phyloP scores from a whole-genome alignment of 2,329 filamentous ascomycete species.

The Fusarium neocosmosporiellum region DNA sequence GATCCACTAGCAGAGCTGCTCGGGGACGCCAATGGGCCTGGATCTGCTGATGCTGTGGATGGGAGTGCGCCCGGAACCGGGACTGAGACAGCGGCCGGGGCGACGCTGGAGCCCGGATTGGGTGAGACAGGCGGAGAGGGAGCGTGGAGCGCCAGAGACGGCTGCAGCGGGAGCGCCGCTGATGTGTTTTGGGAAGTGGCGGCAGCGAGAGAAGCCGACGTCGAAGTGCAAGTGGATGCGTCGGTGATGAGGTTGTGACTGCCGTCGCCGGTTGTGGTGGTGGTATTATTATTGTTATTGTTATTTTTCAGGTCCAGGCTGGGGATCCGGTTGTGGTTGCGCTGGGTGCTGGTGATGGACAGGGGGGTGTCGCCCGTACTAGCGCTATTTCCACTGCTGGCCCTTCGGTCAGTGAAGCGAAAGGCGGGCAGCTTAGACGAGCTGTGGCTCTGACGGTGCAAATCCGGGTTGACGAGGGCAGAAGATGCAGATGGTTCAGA shows the following conservation, averaged over 20 bases:
- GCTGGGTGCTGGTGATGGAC: conserved; percentile 22
- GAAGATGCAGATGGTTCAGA: conserved; percentile 27
- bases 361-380: conserved; percentile 29
- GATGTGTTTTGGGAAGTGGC: conserved; percentile 36
- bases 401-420: conserved; percentile 63
- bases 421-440: conserved; percentile 67
- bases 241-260: conserved; percentile 19
- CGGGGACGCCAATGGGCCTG: conserved; percentile 20
- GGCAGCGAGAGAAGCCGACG: conserved; percentile 28
- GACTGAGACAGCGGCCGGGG: conserved; percentile 33
- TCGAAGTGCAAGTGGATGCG: conserved; percentile 25
- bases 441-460: conserved; percentile 64
- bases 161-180: conserved; percentile 32
- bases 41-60: conserved; percentile 24
- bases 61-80: conserved; percentile 28
- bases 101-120: conserved; percentile 39
- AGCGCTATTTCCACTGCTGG: conserved; percentile 39
- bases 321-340: conserved; percentile 24
- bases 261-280: not conserved
- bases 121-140: conserved; percentile 42
- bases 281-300: conserved; percentile 14
- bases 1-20: conserved; percentile 29
- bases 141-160: conserved; percentile 33
- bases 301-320: conserved; percentile 34
- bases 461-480: conserved; percentile 48